Base-by-base conservation (phyloP, 106 monocot species). In the Amphibolis antarctica region DNA sequence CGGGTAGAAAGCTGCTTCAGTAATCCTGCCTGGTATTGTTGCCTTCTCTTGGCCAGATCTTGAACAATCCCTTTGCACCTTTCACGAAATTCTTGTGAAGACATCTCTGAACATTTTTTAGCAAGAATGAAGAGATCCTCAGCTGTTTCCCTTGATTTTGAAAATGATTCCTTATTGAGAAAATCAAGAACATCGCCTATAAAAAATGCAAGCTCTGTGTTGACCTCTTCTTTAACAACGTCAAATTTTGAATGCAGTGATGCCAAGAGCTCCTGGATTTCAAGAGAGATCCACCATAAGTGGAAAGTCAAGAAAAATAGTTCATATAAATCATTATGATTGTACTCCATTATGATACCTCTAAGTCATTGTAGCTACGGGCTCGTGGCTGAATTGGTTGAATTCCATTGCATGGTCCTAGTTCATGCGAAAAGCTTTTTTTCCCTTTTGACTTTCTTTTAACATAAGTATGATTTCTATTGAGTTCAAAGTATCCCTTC, bases 391-490 rank as follows among this genome's bases (percentile, higher is more conserved):
- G 73, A 2, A 64, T 44, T 25, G 58, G 73, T 51, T 46, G 70
- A 54, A 74, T 76, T 18, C 81, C 81, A 63, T 76, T 68, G 70
- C 67, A 84, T 27, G 84, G 76, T 24, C 71, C 81, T 52, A 84
- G 54, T 75, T 88, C 88, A 81, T 84, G 79, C 65, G 88, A 84
- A 73, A 79, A 84, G 47, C 84, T 88, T 75, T 81, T 88, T 43
- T 76, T 62, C 53, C 63, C 10, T n/a, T 59, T 42, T 54, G 68
- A 20, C 61, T 46, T 30, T 61, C 69, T 82, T 56, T 22, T 62
- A 30, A 43, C 20, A 22, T 10, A 46, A 59, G 49, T 64, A 31
- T 67, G 58, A 31, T 30, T 77, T 53, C 19, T 61, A n/a, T 15
- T 29, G 31, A 62, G 42, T 55, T 54, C 66, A 17, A 55, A 12